A percentile compares a stretch with the other conserved stretches of the same genome.
Evolutionary conservation across 2,329 filamentous ascomycete species (phyloP).

Genomic region (Chrysosporium queenslandicum): DNA sequence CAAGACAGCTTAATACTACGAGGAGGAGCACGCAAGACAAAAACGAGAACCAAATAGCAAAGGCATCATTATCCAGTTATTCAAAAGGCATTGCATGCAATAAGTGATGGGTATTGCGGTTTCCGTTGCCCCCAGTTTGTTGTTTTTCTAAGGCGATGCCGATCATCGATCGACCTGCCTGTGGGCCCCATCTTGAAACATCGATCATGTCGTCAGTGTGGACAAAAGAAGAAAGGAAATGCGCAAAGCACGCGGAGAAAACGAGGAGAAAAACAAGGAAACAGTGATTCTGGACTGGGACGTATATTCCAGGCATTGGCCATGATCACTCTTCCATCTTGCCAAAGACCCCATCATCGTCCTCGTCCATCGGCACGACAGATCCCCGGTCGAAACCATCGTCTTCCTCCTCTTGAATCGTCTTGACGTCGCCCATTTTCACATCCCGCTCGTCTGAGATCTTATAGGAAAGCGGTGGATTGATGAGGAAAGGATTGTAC

Average conservation of each 20-base stretch:
- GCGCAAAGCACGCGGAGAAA: background rate
- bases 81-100: background rate
- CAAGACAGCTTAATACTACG: background rate
- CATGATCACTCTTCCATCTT: constrained; percentile 91
- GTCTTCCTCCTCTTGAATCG: constrained; percentile 41
- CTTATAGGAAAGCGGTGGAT: constrained; percentile 40
- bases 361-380: constrained; percentile 65
- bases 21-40: background rate
- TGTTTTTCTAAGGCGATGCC: background rate
- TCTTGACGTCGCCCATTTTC: constrained; percentile 53
- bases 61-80: background rate
- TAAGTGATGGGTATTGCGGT: background rate
- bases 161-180: background rate
- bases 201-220: constrained; percentile 4
- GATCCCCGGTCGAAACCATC: constrained; percentile 49
- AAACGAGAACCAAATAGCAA: background rate
- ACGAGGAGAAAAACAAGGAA: background rate
- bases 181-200: background rate
- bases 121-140: background rate
- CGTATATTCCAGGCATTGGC: no score
- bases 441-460: constrained; percentile 50
- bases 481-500: constrained; percentile 36
- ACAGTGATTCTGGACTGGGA: background rate
- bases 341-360: constrained; percentile 92
- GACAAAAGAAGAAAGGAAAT: background rate